Conservation (phyloP, 2,329 filamentous ascomycete species). For the Aspergillus sp. region DNA sequence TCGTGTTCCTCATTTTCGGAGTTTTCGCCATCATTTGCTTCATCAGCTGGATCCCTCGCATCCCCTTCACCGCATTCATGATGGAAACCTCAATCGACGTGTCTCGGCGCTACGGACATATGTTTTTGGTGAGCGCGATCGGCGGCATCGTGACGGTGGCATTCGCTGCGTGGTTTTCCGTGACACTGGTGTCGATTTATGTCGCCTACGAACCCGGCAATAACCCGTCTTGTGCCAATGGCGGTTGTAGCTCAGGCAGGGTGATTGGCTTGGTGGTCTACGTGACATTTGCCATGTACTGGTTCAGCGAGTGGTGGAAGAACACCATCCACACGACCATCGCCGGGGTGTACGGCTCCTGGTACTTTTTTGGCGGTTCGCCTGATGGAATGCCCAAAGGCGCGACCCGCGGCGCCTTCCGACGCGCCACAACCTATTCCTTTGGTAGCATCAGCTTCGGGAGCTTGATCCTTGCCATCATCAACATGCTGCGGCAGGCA, state of each 20-base stretch:
- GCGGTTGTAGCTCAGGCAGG: slow-evolving; percentile 67
- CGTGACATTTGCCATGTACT: slow-evolving; percentile 88
- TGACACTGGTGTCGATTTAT: slow-evolving; percentile 84
- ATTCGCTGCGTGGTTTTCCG: slow-evolving; percentile 80
- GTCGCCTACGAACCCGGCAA: slow-evolving; percentile 70
- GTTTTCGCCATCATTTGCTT: slow-evolving; percentile 80
- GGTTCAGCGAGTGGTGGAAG: slow-evolving; percentile 91
- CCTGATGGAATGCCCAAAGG: slow-evolving; percentile 68
- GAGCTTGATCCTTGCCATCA: slow-evolving; percentile 79
- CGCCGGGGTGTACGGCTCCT: slow-evolving; percentile 84
- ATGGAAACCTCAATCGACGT: slow-evolving; percentile 83
- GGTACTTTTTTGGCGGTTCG: slow-evolving; percentile 76
- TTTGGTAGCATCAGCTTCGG: slow-evolving; percentile 90
- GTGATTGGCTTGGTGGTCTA: slow-evolving; percentile 85
- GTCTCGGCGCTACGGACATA: slow-evolving; percentile 78
- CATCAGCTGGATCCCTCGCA: slow-evolving; percentile 82
- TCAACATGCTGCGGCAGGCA: slow-evolving; percentile 79
- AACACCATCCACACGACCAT: slow-evolving; percentile 88
- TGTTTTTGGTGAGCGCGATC: slow-evolving; percentile 80
- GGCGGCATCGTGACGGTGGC: slow-evolving; percentile 75
- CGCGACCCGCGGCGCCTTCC: slow-evolving; percentile 79
- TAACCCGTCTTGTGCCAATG: slow-evolving; percentile 56
- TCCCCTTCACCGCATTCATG: slow-evolving; percentile 90
- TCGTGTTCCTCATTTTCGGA: slow-evolving; percentile 82
- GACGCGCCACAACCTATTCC: slow-evolving; percentile 80